Conservation (phyloP, 768 basidiomycete genomes). For the Boletus sensibilis region DNA sequence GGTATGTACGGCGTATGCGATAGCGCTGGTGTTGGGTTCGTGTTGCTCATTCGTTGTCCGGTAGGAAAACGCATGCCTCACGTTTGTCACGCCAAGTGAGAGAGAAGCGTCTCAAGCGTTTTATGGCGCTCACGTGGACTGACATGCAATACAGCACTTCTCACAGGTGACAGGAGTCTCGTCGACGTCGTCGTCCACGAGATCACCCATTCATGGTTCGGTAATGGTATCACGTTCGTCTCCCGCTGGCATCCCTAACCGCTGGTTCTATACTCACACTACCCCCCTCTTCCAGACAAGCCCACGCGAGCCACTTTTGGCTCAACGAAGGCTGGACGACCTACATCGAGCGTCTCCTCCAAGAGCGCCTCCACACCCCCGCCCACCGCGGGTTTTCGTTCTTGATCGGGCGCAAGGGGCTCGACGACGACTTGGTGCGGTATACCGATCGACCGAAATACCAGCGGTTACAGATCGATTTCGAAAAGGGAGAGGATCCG, state of each 20-base stretch:
- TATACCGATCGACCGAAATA: slow-evolving; percentile 62
- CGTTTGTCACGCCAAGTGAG: slow-evolving; percentile 85
- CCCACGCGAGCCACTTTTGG: slow-evolving; percentile 78
- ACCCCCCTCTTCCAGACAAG: slow-evolving; percentile 43
- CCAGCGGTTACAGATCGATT: slow-evolving; percentile 75
- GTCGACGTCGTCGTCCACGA: slow-evolving; percentile 93
- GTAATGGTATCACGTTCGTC: slow-evolving; percentile 77
- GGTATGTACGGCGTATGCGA: slow-evolving; percentile 38
- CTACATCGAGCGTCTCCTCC: slow-evolving; percentile 83
- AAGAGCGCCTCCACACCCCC: slow-evolving; percentile 65
- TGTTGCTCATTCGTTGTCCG: neutral
- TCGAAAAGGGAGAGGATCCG: slow-evolving; percentile 69
- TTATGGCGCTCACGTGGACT: neutral
- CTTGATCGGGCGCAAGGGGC: slow-evolving; percentile 69
- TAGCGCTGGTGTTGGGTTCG: neutral
- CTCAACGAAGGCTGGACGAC: slow-evolving; percentile 94
- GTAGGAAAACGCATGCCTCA: slow-evolving; percentile 84
- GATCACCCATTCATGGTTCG: slow-evolving; percentile 84
- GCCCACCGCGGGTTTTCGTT: slow-evolving; percentile 79
- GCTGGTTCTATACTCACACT: neutral
- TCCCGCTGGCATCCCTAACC: neutral
- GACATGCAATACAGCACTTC: slow-evolving; percentile 47
- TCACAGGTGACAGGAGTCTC: slow-evolving; percentile 82
- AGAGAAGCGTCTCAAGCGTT: neutral
- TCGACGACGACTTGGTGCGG: slow-evolving; percentile 64